A percentile compares a stretch with the other conserved stretches of the same genome.
phyloP scores from a whole-genome alignment of 2,329 filamentous ascomycete genomes.

The Epichloe baconii region DNA sequence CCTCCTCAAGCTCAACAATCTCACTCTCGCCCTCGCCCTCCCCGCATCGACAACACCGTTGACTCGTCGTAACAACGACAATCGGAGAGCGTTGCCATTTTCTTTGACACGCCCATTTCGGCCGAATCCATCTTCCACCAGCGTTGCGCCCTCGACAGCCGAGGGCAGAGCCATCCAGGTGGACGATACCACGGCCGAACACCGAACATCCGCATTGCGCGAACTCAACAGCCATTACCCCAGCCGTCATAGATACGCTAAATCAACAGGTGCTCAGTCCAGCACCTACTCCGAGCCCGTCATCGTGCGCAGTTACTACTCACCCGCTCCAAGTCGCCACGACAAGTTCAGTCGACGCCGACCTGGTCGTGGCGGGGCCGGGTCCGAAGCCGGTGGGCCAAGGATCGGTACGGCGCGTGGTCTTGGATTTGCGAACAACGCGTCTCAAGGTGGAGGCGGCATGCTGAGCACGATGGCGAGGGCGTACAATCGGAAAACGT shows the following conservation, averaged over 20 bases:
- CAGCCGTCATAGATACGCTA: conserved; percentile 42
- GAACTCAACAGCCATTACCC: conserved; percentile 46
- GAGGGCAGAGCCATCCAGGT: conserved; percentile 42
- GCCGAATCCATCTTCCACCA: conserved; percentile 37
- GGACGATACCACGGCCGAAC: conserved; percentile 40
- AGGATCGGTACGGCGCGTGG: conserved; percentile 16
- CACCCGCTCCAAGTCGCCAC: conserved; percentile 25
- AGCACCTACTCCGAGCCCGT: conserved; percentile 53
- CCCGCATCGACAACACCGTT: conserved; percentile 13
- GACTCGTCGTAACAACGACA: conserved; percentile 14
- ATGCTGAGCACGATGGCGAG: conserved; percentile 31
- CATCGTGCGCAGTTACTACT: conserved; percentile 50
- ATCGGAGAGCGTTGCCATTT: conserved; percentile 29
- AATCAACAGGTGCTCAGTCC: conserved; percentile 41
- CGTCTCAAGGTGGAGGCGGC: conserved; percentile 23
- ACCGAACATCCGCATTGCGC: conserved; percentile 46
- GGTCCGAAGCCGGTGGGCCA: conserved; percentile 17
- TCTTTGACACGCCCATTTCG: conserved; percentile 36
- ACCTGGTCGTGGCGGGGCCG: conserved; percentile 16
- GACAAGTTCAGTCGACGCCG: conserved; percentile 18
- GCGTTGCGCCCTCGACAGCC: conserved; percentile 40
- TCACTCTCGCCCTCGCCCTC: conserved; percentile 7
- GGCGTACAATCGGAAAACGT: conserved; percentile 25
- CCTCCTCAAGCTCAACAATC: conserved; percentile 10
- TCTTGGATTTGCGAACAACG: conserved; percentile 20